These are phyloP conservation scores for Phaseolus coccineus DNA, from an alignment of 331 rosid species.

Conservation along the genomic window DNA sequence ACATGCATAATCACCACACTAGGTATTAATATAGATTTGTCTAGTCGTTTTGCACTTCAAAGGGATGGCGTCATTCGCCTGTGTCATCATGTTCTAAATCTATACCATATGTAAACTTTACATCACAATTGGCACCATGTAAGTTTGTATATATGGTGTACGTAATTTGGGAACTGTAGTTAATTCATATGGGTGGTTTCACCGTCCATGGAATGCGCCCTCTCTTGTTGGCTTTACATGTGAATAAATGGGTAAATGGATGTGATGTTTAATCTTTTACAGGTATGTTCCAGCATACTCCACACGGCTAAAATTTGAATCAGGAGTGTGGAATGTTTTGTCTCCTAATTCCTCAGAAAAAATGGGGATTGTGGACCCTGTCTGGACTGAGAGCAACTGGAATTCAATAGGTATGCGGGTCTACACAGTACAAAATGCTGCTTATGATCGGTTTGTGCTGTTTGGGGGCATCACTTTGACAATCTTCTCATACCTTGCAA, in stretches of 20 bases:
- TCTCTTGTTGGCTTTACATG: constrained; percentile 31
- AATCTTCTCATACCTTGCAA: constrained; percentile 68
- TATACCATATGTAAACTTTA: background rate
- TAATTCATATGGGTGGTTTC: constrained; percentile 5
- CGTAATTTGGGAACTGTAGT: constrained; percentile 6
- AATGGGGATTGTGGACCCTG: constrained; percentile 74
- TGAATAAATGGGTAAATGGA: constrained; percentile 25
- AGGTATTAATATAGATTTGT: constrained; percentile 1
- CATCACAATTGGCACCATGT: background rate
- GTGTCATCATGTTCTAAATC: background rate
- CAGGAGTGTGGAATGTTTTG: constrained; percentile 77
- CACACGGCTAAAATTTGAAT: constrained; percentile 71
- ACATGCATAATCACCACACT: background rate
- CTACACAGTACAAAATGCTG: constrained; percentile 65
- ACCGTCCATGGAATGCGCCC: constrained; percentile 17
- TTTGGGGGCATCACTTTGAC: constrained; percentile 73
- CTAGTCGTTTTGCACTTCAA: constrained; percentile 11
- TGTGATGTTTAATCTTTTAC: constrained; percentile 42
- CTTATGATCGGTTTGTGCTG: constrained; percentile 70
- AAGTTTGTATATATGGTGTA: constrained; percentile 5
- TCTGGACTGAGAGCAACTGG: constrained; percentile 99
- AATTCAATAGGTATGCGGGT: constrained; percentile 73
- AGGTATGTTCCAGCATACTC: constrained; percentile 98
- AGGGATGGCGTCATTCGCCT: background rate
- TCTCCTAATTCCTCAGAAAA: constrained; percentile 76